A percentile compares a stretch with the other conserved stretches of the same genome.
These are phyloP conservation scores for Melampsora larici-populina DNA, from an alignment of 1,284 basidiomycete genomes.

Conservation along the genomic window DNA sequence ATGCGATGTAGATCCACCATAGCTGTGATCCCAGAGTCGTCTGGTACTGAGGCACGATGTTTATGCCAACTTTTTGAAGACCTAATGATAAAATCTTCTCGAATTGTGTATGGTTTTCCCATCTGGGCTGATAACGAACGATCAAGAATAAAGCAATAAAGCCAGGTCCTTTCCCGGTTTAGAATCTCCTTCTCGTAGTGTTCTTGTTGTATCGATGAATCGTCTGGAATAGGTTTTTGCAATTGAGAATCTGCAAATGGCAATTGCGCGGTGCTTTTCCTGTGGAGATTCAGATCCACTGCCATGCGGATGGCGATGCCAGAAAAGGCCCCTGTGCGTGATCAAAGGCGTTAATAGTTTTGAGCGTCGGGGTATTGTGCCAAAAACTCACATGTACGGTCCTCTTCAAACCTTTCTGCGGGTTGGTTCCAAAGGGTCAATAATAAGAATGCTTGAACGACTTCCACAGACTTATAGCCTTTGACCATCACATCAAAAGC, in stretches of 20 bases:
- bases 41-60: conserved; percentile 49
- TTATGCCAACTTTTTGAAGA: conserved; percentile 68
- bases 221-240: conserved; percentile 47
- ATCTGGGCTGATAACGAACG: conserved; percentile 77
- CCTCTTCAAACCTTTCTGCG: conserved; percentile 73
- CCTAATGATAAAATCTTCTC: conserved; percentile 75
- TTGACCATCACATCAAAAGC: conserved; percentile 76
- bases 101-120: conserved; percentile 78
- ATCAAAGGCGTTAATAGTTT: neutral
- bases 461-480: conserved; percentile 86
- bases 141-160: conserved; percentile 80
- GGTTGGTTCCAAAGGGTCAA: conserved; percentile 55
- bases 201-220: too few species aligned
- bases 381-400: conserved; percentile 81
- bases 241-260: conserved; percentile 16
- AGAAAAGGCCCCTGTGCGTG: neutral
- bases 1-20: conserved; percentile 51
- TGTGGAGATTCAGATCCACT: conserved; percentile 77
- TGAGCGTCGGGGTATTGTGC: too few species aligned
- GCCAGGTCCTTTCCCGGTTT: conserved; percentile 75
- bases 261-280: conserved; percentile 62
- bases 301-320: conserved; percentile 61
- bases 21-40: conserved; percentile 50
- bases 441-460: conserved; percentile 55
- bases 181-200: conserved; percentile 71